Conservation (phyloP, 345 rosid species). For the Salix caprea region DNA sequence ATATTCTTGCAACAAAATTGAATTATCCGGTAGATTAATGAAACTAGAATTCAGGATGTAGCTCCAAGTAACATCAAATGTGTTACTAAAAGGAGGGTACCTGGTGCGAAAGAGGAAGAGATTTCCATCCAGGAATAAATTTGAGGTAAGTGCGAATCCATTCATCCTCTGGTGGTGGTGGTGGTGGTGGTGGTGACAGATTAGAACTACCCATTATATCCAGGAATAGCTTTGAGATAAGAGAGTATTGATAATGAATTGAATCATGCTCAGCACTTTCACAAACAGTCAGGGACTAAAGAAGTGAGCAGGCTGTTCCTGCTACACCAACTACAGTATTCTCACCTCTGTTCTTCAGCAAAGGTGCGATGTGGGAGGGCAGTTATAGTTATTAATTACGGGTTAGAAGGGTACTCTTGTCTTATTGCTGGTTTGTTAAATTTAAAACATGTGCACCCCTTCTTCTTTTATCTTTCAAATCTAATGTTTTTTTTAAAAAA, state of each 20-base stretch:
- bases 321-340: not conserved
- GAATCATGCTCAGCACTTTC: not conserved
- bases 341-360: not conserved
- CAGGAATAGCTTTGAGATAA: not conserved
- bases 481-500: not conserved
- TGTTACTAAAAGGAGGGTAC: slow-evolving; percentile 19
- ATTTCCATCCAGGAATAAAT: slow-evolving; percentile 55
- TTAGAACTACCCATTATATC: slow-evolving; percentile 20
- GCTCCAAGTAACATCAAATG: not conserved
- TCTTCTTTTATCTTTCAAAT: not conserved
- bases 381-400: not conserved
- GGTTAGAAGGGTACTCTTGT: slow-evolving; percentile 1
- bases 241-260: not conserved
- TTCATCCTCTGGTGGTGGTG: slow-evolving; percentile 49
- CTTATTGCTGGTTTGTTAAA: not conserved
- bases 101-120: slow-evolving; percentile 46
- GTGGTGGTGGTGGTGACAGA: slow-evolving; percentile 19
- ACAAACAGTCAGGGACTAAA: not conserved
- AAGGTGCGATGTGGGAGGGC: not conserved
- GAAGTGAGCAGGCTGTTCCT: not conserved
- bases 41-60: not conserved
- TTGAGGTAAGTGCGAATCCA: slow-evolving; percentile 51
- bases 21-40: not conserved
- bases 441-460: not conserved
- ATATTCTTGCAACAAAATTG: not conserved